Percentiles rank a stretch among this genome's conserved stretches.
phyloP scores from a whole-genome alignment of 179 eudicot genomes.

The Spinacia oleracea region DNA sequence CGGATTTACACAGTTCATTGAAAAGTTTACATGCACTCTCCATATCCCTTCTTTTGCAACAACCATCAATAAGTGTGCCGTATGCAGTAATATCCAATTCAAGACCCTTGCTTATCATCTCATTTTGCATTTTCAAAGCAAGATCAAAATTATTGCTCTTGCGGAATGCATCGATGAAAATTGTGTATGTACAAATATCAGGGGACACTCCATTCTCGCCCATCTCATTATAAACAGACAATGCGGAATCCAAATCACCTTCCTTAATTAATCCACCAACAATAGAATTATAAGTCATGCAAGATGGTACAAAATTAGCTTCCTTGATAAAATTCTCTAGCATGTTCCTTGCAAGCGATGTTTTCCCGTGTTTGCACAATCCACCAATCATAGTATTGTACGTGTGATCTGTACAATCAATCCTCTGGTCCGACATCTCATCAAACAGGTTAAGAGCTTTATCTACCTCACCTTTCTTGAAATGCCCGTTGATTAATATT shows the following conservation, averaged over 20 bases:
- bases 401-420: conserved; percentile 50
- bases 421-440: conserved; percentile 46
- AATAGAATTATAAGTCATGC: conserved; percentile 56
- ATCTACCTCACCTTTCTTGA: conserved; percentile 50
- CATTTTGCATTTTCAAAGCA: conserved; percentile 56
- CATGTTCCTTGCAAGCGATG: conserved; percentile 46
- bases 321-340: conserved; percentile 43
- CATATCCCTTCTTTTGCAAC: conserved; percentile 75
- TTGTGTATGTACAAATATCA: conserved; percentile 61
- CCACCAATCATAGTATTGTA: conserved; percentile 59
- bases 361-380: conserved; percentile 58
- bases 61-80: conserved; percentile 60
- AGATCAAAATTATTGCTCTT: conserved; percentile 52
- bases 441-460: conserved; percentile 48
- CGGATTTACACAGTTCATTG: conserved; percentile 54
- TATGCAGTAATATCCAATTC: conserved; percentile 62
- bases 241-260: conserved; percentile 51
- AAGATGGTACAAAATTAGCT: conserved; percentile 42
- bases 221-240: conserved; percentile 61
- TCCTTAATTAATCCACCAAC: conserved; percentile 66
- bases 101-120: conserved; percentile 59
- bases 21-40: conserved; percentile 54
- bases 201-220: conserved; percentile 50
- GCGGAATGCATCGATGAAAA: conserved; percentile 65
- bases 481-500: conserved; percentile 54